phyloP scores from a whole-genome alignment of 1,139 yeast species.

The Diutina mesorugosa region DNA sequence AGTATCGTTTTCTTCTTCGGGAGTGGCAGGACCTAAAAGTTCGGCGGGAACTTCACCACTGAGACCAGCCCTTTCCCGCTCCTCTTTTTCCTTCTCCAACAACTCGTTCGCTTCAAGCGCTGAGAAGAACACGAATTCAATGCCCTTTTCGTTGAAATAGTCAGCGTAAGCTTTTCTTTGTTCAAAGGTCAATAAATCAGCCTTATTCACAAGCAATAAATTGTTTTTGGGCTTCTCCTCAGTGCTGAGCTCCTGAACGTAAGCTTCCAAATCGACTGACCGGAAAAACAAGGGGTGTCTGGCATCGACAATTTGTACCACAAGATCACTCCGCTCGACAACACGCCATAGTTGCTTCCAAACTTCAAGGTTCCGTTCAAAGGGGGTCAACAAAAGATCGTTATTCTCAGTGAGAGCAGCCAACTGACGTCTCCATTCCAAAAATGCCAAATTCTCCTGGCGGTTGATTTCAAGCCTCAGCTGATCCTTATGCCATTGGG shows the following conservation, averaged over 20 bases:
- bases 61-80: constrained; percentile 10
- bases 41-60: constrained; percentile 7
- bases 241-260: constrained; percentile 60
- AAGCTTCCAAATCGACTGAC: constrained; percentile 76
- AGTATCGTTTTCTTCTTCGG: constrained; percentile 13
- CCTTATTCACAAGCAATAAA: constrained; percentile 80
- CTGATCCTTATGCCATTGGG: constrained; percentile 65
- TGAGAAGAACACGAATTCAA: constrained; percentile 83
- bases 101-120: constrained; percentile 74
- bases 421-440: constrained; percentile 86
- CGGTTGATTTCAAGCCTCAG: constrained; percentile 72
- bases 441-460: constrained; percentile 80
- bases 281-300: constrained; percentile 87
- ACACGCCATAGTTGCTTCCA: constrained; percentile 99
- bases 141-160: constrained; percentile 55
- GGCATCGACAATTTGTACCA: constrained; percentile 97
- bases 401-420: constrained; percentile 74
- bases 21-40: constrained; percentile 6
- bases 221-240: constrained; percentile 36
- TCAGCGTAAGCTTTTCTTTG: constrained; percentile 85
- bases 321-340: constrained; percentile 84
- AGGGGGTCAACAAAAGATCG: constrained; percentile 85
- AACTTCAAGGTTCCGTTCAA: constrained; percentile 92
- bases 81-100: constrained; percentile 46
- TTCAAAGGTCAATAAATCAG: constrained; percentile 67